Conservation (phyloP, 345 rosid species). For the Syzygium oleosum region DNA sequence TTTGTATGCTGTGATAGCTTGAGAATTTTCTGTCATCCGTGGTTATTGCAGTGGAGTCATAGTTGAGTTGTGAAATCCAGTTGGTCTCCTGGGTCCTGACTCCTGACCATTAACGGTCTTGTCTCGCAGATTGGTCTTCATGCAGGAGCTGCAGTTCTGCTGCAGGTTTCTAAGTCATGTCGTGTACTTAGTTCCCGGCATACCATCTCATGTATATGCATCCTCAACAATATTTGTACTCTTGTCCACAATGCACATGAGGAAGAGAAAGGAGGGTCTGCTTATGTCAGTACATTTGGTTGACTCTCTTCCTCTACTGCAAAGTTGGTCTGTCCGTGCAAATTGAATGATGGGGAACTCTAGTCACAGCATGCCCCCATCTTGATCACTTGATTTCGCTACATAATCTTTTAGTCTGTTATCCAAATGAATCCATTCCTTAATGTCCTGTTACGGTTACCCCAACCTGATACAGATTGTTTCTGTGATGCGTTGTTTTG, state of each 20-base stretch:
- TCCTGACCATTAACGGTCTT: neutral
- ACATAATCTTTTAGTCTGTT: neutral
- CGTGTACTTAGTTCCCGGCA: neutral
- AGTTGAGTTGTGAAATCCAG: neutral
- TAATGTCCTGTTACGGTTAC: neutral
- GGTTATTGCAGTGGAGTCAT: neutral
- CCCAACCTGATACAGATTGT: neutral
- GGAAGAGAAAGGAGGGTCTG: neutral
- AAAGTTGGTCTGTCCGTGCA: neutral
- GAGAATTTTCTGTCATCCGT: neutral
- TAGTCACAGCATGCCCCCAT: neutral
- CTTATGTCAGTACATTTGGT: neutral
- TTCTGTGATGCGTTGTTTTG: neutral
- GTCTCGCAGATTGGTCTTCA: neutral
- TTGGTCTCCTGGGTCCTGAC: neutral
- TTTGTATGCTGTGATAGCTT: neutral
- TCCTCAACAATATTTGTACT: neutral
- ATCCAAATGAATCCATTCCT: neutral
- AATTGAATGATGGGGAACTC: neutral
- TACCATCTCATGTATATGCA: neutral
- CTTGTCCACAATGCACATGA: neutral
- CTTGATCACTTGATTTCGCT: neutral
- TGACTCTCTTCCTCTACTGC: neutral
- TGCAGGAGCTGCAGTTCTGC: neutral
- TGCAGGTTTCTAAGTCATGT: neutral